Evolutionary conservation across 2,329 filamentous ascomycete genomes (phyloP), one percentile per base, ranked within the genome.

Genomic region (Botryosphaeria agaves): DNA sequence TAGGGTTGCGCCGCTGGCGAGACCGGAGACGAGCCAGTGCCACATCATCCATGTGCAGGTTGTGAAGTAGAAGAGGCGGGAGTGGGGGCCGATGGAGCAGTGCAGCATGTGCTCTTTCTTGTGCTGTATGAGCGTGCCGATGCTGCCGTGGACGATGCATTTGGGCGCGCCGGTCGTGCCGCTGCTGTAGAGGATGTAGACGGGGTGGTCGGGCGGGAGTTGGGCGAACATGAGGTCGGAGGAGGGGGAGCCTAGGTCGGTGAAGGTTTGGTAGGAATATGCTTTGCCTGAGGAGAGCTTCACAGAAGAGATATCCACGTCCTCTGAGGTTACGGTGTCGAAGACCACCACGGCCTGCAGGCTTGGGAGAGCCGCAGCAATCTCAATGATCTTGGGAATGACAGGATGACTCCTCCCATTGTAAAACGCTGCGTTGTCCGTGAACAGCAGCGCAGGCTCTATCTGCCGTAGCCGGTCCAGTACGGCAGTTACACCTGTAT

Each of bases 31-130:
- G 24, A 85, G 75, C 85, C 87, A 95, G 51, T 95, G 87, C 84
- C 85, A 94, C 87, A 95, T 95, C 85, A 98, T 95, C 89, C 85
- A 94, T 0, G 83, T 91, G 7, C 78, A 84, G 3, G 85, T 94
- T 1, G 84, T 93, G 57, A 85, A 94, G 59, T 94, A 94, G 52
- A 94, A 80, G 46, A 94, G 65, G 14, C 76, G 69, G 25, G 84
- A 81, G 2, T 63, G 59, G 0, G 76, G 66, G 6, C 66, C 64
- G 38, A 98, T 72, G 14, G 84, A 83, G 49, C 79, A 81, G 49
- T 95, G 87, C 3, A 95, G 63, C 28, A 77, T 67, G 48, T 92
- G 85, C 50, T 95, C 89, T 51, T 98, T 98, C 56, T 95, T 28
- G 59, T 95, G 89, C 51, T 95, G 87, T 30, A 95, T 67, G 5